Evolutionary conservation across 441 rosid genomes (phyloP).

Genomic region (Syzygium syzygioides): DNA sequence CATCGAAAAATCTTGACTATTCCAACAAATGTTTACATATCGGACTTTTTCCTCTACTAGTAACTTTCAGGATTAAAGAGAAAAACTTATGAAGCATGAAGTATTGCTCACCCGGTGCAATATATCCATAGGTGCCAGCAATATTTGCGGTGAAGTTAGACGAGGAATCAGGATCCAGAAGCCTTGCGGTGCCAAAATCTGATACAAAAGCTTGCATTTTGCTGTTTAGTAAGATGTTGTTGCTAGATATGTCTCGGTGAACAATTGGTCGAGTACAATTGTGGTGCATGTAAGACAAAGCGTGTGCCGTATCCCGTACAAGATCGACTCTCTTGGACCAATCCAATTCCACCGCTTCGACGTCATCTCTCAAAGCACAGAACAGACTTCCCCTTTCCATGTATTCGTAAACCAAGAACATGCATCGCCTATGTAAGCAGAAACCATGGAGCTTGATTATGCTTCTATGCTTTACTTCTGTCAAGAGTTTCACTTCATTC

Average conservation of each 20-base stretch:
- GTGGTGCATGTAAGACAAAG: not conserved
- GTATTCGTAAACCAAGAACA: not conserved
- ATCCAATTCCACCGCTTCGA: not conserved
- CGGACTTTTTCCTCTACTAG: not conserved
- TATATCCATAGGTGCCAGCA: not conserved
- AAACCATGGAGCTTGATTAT: not conserved
- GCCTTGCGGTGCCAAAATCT: not conserved
- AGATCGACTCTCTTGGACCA: not conserved
- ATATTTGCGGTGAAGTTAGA: not conserved
- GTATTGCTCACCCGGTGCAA: not conserved
- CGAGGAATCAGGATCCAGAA: not conserved
- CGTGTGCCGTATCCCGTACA: rapidly evolving
- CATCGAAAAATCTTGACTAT: no score
- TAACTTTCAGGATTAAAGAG: no score
- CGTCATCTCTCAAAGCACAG: not conserved
- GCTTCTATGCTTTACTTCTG: not conserved
- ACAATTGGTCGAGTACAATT: not conserved
- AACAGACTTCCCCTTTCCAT: not conserved
- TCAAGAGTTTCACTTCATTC: not conserved
- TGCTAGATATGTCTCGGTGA: not conserved
- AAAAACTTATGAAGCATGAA: not conserved
- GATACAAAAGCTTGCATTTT: not conserved
- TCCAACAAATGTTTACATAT: not conserved
- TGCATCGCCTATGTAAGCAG: not conserved
- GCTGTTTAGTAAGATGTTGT: not conserved